Evolutionary conservation across 2,329 filamentous ascomycete species (phyloP), one percentile per base, ranked within the genome.

Genomic region (Aspergillus uvarum): DNA sequence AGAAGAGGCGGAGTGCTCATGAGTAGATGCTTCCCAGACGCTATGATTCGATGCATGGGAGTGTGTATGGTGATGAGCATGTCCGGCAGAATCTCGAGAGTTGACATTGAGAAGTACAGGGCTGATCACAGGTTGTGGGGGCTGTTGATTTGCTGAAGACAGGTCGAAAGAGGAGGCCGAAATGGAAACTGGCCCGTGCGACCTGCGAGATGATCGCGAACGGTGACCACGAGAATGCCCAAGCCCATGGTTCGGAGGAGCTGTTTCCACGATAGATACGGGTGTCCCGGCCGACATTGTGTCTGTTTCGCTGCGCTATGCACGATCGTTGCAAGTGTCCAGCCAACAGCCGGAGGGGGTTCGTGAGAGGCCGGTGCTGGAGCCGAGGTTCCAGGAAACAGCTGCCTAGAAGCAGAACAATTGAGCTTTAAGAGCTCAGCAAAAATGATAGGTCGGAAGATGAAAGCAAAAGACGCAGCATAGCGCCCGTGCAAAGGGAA

Each of bases 41-140:
- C 22, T 55, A 31, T 26, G 53, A 10, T n/a, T 48, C 8, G 53
- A 55, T 1, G 75, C 74, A 60, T 76, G 73, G 48, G 75, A 72
- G 16, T 78, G 75, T 47, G 76, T 76, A 58, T 74, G 76, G 60
- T 77, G 76, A 47, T 71, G 68, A 31, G 69, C 65, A 22, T 66
- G 66, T 29, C 65, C 65, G 48, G 68, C 63, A 35, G 67, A 56
- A 52, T 64, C 61, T 38, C 67, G 68, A 44, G 64, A 62, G 64
- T 70, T 71, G 59, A 60, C 67, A 60, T 71, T 75, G 24, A 65
- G 44, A 53, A 65, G 59, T 38, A 47, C 59, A 12, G 63, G 24
- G 31, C 62, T 65, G 49, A 35, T 67, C 26, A 61, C 57, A 32
- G 63, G 48, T 14, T 65, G 65, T 19, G 59, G 56, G 35, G 59